Percentiles rank a stretch among this genome's conserved stretches.
phyloP scores from a whole-genome alignment of 352 stramenopile species.

The Phytopythium boreale region DNA sequence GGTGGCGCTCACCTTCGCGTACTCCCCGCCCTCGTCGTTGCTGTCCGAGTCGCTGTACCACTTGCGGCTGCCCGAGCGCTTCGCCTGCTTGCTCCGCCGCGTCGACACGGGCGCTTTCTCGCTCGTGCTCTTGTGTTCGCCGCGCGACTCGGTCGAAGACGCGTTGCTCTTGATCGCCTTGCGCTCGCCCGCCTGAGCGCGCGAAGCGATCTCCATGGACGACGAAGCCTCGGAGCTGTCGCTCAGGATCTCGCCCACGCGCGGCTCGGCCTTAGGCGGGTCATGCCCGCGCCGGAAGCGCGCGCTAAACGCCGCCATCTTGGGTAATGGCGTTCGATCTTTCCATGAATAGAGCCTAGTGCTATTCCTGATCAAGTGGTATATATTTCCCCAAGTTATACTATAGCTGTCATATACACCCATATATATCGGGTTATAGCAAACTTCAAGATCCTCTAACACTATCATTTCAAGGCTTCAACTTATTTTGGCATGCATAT shows the following conservation, averaged over 20 bases:
- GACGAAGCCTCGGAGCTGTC: slow-evolving; percentile 58
- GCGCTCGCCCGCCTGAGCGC: neutral
- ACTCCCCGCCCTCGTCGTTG: slow-evolving; percentile 19
- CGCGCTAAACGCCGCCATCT: slow-evolving; percentile 20
- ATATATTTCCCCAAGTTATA: neutral
- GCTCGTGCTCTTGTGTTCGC: slow-evolving; percentile 4
- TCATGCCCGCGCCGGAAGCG: slow-evolving; percentile 28
- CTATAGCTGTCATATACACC: neutral
- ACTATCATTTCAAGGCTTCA: neutral
- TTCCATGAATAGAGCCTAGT: neutral
- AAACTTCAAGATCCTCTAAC: neutral
- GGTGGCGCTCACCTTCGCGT: neutral
- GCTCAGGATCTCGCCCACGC: slow-evolving; percentile 56
- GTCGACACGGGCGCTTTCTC: neutral
- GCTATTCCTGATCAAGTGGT: neutral
- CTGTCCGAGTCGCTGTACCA: slow-evolving; percentile 60
- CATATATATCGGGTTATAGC: neutral
- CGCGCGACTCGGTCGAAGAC: slow-evolving; percentile 6
- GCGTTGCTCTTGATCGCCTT: slow-evolving; percentile 3
- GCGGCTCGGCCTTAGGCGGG: slow-evolving; percentile 6
- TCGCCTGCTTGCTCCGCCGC: slow-evolving; percentile 13
- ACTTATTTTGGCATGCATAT: neutral
- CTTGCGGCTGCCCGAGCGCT: slow-evolving; percentile 28
- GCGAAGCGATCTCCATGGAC: slow-evolving; percentile 9
- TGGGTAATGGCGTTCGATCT: neutral